These are phyloP conservation scores for Lasiosphaeris hirsuta DNA, from an alignment of 495 filamentous ascomycete species.

Conservation along the genomic window DNA sequence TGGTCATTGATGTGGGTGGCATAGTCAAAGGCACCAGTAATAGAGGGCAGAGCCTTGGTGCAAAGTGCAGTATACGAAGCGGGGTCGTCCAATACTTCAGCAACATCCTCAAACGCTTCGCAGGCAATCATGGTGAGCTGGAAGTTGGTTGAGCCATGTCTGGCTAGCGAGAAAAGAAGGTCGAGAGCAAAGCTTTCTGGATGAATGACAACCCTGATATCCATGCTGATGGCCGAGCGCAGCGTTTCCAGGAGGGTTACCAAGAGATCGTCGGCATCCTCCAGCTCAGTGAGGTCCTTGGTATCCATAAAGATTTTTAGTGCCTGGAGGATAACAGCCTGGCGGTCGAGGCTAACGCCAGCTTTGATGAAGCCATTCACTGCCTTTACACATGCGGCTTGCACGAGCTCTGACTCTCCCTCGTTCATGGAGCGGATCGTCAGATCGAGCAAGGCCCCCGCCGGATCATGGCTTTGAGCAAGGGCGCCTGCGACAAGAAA, in stretches of 20 bases:
- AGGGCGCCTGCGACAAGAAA: conserved; percentile 79
- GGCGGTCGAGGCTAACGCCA: conserved; percentile 52
- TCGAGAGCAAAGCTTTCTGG: conserved; percentile 66
- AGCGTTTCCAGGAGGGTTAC: conserved; percentile 88
- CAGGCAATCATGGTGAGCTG: conserved; percentile 77
- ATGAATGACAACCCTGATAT: conserved; percentile 67
- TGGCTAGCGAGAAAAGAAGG: conserved; percentile 83
- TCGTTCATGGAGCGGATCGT: conserved; percentile 69
- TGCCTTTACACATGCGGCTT: conserved; percentile 85
- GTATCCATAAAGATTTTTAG: conserved; percentile 72
- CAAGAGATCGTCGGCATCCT: conserved; percentile 85
- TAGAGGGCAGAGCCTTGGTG: conserved; percentile 77
- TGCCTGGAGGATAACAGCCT: conserved; percentile 68
- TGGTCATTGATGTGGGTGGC: conserved; percentile 79
- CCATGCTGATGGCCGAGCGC: conserved; percentile 73
- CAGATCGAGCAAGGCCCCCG: conserved; percentile 59
- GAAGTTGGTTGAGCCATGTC: conserved; percentile 82
- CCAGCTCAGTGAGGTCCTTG: conserved; percentile 76
- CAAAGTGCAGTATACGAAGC: conserved; percentile 76
- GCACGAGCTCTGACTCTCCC: conserved; percentile 80
- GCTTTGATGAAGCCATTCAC: conserved; percentile 76
- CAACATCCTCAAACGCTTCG: conserved; percentile 88
- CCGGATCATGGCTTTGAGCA: conserved; percentile 51
- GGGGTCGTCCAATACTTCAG: conserved; percentile 59
- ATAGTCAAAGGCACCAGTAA: conserved; percentile 86